Evolutionary conservation across 192 early-diverging fungal species (phyloP), one percentile per base, ranked within the genome.

Genomic region (Dissophora ornata): DNA sequence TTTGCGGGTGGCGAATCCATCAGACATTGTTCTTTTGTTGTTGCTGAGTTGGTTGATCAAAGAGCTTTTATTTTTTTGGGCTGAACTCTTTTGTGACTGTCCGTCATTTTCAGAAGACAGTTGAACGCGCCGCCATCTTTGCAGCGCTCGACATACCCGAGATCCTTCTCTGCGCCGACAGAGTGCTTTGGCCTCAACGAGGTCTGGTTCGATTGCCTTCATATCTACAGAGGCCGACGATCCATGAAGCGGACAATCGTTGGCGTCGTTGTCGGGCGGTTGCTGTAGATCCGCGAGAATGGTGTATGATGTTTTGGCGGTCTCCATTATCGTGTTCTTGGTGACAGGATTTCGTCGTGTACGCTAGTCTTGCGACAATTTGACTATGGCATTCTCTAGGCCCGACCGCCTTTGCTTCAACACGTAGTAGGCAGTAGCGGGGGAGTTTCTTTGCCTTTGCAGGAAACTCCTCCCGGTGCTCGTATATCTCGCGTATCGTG

Each of bases 181-280:
- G n/a, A n/a, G n/a, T n/a, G n/a, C n/a, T n/a, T n/a, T n/a, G n/a
- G n/a, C n/a, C n/a, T 40, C 34, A 10, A 25, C 26, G n/a, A 52
- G 49, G 30, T 52, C 48, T 16, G 46, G 57, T 33, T 68, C 40
- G 4, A 59, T 68, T 0, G 29, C 46, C 3, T 38, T 33, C 21
- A 67, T 16, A 22, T 67, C 55, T 2, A 67, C 64, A 0, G 41
- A 46, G 0, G n/a, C 64, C 49, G 45, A 30, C 21, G 57, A 45
- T 26, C 55, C 65, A 15, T 57, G 33, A 8, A 67, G 65, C 46
- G 36, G 19, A 24, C 29, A 16, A 0, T n/a, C 18, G 2, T 36
- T 55, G 19, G 13, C 2, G n/a, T n/a, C n/a, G n/a, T n/a, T n/a
- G n/a, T n/a, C n/a, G n/a, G n/a, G n/a, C n/a, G n/a, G n/a, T n/a